phyloP scores from a whole-genome alignment of 2,329 filamentous ascomycete species.

The Aureobasidium sp. region DNA sequence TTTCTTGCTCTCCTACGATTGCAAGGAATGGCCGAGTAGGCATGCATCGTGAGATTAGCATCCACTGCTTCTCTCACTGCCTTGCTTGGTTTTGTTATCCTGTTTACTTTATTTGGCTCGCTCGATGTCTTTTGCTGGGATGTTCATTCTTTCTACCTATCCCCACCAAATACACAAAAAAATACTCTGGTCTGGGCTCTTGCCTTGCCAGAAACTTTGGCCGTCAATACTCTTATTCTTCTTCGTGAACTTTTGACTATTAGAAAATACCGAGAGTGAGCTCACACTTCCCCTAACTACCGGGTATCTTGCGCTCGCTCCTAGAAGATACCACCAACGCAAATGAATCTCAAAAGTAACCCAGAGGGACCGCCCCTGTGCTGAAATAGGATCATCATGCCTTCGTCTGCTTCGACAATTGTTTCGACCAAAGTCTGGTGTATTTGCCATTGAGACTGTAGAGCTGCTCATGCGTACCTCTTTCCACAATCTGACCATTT shows the following conservation, averaged over 20 bases:
- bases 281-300: neutral
- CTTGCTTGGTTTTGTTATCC: neutral
- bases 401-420: constrained; percentile 32
- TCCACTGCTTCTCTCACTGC: neutral
- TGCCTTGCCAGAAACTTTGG: neutral
- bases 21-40: neutral
- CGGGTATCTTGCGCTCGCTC: neutral
- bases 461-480: constrained; percentile 67
- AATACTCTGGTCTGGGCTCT: neutral
- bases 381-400: constrained; percentile 56
- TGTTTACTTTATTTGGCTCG: neutral
- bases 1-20: neutral
- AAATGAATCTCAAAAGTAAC: neutral
- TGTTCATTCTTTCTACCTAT: constrained; percentile 6
- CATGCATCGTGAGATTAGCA: neutral
- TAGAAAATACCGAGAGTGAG: neutral
- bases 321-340: neutral
- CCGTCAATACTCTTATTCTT: neutral
- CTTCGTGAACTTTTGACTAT: neutral
- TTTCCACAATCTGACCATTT: constrained; percentile 61
- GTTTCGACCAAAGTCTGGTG: constrained; percentile 26
- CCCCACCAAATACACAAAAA: constrained; percentile 7
- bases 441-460: constrained; percentile 36
- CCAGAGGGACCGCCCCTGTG: neutral
- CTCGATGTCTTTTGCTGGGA: constrained; percentile 1